phyloP scores from a whole-genome alignment of 106 monocot genomes.

The Iris macrosiphon region DNA sequence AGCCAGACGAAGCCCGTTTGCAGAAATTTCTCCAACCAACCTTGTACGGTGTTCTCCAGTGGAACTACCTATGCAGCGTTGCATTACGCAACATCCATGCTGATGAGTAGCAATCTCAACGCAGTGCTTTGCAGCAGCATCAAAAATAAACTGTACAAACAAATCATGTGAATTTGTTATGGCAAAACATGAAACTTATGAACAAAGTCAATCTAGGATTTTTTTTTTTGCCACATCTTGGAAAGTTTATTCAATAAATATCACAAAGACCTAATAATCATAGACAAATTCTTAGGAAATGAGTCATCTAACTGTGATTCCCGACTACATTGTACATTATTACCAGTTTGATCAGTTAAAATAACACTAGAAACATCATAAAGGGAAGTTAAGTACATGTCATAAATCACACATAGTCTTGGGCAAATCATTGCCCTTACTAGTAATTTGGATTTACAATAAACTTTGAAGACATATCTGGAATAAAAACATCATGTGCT shows the following conservation, averaged over 20 bases:
- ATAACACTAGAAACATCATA: too few relatives aligned
- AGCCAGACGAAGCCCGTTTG: conserved; percentile 36
- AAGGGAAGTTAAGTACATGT: too few relatives aligned
- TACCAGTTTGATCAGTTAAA: too few relatives aligned
- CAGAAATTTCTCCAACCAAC: conserved; percentile 26
- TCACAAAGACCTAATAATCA: background rate
- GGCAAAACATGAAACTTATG: conserved; percentile 1
- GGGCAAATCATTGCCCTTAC: too few relatives aligned
- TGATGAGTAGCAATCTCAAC: conserved; percentile 35
- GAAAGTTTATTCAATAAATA: background rate
- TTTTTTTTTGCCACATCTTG: too few relatives aligned
- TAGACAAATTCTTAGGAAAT: too few relatives aligned
- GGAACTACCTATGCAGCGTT: conserved; percentile 28
- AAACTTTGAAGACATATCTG: too few relatives aligned
- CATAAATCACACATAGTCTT: too few relatives aligned
- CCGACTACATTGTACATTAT: too few relatives aligned
- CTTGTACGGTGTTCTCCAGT: conserved; percentile 17
- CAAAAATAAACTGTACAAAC: conserved; percentile 45
- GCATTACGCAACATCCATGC: conserved; percentile 49
- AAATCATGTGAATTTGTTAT: background rate
- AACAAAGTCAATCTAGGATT: too few relatives aligned
- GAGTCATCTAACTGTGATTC: too few relatives aligned
- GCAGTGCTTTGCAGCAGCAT: conserved; percentile 36
- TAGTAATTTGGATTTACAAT: too few relatives aligned
- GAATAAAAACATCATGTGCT: background rate